Conservation (phyloP, 306 rosid species). For the Prunus mira region DNA sequence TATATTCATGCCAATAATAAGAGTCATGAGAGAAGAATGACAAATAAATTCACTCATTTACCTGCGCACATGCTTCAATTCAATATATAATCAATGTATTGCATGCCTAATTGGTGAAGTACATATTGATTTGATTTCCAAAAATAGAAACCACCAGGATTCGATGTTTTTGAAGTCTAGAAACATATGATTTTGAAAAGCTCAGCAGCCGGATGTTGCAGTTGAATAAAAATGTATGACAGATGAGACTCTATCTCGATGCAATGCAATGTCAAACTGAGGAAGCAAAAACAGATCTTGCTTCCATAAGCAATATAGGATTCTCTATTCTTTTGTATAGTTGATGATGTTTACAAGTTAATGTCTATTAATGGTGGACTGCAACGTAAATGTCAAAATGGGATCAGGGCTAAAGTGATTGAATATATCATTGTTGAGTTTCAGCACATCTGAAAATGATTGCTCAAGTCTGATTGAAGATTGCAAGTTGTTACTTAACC, state of each 20-base stretch:
- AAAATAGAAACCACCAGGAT: background rate
- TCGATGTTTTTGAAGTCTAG: background rate
- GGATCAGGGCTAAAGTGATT: no score
- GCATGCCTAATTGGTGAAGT: no score
- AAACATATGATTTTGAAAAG: background rate
- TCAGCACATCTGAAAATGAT: no score
- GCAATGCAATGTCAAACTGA: background rate
- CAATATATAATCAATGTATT: no score
- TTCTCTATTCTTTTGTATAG: no score
- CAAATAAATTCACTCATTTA: background rate
- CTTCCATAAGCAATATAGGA: background rate
- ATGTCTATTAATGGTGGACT: no score
- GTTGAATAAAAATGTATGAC: constrained; percentile 14
- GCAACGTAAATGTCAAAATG: no score
- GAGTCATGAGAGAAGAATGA: background rate
- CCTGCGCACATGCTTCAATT: background rate
- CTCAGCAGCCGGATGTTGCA: constrained; percentile 11
- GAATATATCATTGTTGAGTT: no score
- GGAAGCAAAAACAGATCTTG: constrained; percentile 10
- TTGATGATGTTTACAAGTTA: no score
- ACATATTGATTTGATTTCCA: no score
- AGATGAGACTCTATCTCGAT: background rate
- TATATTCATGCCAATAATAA: background rate
- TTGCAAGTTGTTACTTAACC: no score
- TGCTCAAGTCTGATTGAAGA: no score